These are phyloP conservation scores for Coemansia sp. DNA, from an alignment of 192 early-diverging fungal species.

Conservation along the genomic window DNA sequence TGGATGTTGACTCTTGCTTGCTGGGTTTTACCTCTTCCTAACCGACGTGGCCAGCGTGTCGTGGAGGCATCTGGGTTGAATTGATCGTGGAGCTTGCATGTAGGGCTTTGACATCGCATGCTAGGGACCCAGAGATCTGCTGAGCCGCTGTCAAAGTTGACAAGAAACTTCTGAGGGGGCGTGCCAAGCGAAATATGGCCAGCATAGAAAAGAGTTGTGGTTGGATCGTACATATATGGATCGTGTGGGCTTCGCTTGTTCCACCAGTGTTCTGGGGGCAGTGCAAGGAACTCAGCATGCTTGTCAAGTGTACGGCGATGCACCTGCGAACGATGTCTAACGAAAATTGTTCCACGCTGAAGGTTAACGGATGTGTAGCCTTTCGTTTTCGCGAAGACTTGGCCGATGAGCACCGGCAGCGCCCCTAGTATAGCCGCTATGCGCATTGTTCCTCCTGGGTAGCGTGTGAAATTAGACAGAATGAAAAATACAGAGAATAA, in stretches of 20 bases:
- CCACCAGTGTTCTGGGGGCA: background rate
- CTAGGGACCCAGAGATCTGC: slow-evolving; percentile 75
- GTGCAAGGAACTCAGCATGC: slow-evolving; percentile 28
- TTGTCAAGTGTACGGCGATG: slow-evolving; percentile 28
- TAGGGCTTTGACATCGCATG: slow-evolving; percentile 28
- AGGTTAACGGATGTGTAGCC: slow-evolving; percentile 42
- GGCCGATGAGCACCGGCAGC: slow-evolving; percentile 7
- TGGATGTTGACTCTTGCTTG: slow-evolving; percentile 17
- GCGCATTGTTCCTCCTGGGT: background rate
- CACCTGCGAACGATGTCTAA: slow-evolving; percentile 30
- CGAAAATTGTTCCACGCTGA: slow-evolving; percentile 42
- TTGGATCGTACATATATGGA: slow-evolving; percentile 27
- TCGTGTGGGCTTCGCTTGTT: slow-evolving; percentile 1
- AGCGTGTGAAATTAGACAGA: background rate
- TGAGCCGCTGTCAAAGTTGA: slow-evolving; percentile 71
- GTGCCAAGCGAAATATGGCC: slow-evolving; percentile 67
- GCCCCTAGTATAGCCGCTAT: background rate
- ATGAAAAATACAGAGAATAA: background rate
- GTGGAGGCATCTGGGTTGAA: slow-evolving; percentile 18
- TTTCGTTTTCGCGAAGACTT: slow-evolving; percentile 5
- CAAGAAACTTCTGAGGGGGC: slow-evolving; percentile 67
- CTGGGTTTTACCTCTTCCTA: background rate
- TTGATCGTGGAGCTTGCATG: slow-evolving; percentile 27
- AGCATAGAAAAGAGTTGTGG: slow-evolving; percentile 60
- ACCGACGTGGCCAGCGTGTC: background rate